Conservation (phyloP, 805 yeast genomes). For the Suhomyces sp. region DNA sequence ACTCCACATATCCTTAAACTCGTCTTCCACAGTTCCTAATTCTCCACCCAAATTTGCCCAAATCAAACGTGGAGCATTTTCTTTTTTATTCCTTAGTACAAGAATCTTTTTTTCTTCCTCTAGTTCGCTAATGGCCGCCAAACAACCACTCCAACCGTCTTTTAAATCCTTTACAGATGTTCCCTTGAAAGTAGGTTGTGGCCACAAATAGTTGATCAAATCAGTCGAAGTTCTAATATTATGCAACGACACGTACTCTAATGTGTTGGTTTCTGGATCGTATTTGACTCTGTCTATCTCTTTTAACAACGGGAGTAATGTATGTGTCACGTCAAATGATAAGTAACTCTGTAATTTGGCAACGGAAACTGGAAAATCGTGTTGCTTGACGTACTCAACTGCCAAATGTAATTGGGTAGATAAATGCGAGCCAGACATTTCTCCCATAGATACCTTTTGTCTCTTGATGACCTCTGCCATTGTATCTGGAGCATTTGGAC, state of each 20-base stretch:
- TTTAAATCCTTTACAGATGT: conserved; percentile 74
- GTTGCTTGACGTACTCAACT: conserved; percentile 78
- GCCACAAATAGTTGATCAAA: conserved; percentile 66
- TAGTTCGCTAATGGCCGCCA: conserved; percentile 71
- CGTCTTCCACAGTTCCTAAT: conserved; percentile 69
- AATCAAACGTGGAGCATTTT: conserved; percentile 84
- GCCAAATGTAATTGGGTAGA: conserved; percentile 89
- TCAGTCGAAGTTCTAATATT: conserved; percentile 82
- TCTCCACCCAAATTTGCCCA: conserved; percentile 88
- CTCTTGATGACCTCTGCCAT: conserved; percentile 36
- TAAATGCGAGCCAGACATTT: conserved; percentile 57
- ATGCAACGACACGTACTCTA: conserved; percentile 86
- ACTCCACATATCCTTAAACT: conserved; percentile 81
- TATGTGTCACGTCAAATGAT: conserved; percentile 56
- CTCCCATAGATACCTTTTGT: conserved; percentile 26
- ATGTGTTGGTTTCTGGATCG: conserved; percentile 58
- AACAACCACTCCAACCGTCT: conserved; percentile 95
- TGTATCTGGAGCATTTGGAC: conserved; percentile 20
- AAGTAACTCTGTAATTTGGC: conserved; percentile 66
- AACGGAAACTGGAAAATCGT: conserved; percentile 69
- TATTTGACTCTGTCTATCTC: conserved; percentile 77
- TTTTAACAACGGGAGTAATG: conserved; percentile 67
- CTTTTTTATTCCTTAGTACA: conserved; percentile 89
- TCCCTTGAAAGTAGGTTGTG: conserved; percentile 87
- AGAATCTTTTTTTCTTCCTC: conserved; percentile 76